These are phyloP conservation scores for Pleurotus salmoneostramineus DNA, from an alignment of 768 basidiomycete species.

Conservation along the genomic window DNA sequence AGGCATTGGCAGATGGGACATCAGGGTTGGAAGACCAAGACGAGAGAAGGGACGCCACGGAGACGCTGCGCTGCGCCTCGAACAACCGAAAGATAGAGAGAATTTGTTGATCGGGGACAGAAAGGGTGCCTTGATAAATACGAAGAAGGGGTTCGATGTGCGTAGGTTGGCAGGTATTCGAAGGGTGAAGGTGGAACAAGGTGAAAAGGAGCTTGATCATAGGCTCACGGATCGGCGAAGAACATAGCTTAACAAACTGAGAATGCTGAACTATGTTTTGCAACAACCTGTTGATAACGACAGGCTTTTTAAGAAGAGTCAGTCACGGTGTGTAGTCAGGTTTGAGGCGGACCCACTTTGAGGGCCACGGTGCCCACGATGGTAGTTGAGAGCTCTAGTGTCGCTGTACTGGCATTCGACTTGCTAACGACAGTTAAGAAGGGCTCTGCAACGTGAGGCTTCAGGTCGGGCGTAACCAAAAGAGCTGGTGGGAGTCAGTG, in stretches of 20 bases:
- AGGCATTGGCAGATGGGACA: slow-evolving; percentile 35
- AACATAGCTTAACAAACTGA: slow-evolving; percentile 46
- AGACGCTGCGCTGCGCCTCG: slow-evolving; percentile 63
- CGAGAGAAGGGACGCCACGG: slow-evolving; percentile 58
- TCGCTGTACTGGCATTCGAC: slow-evolving; percentile 38
- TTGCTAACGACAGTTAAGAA: slow-evolving; percentile 62
- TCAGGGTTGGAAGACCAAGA: slow-evolving; percentile 58
- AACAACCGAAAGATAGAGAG: slow-evolving; percentile 78
- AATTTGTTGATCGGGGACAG: slow-evolving; percentile 57
- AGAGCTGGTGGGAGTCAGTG: slow-evolving; percentile 15
- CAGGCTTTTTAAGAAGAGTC: slow-evolving; percentile 42
- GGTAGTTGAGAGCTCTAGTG: slow-evolving; percentile 39
- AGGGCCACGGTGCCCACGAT: slow-evolving; percentile 41
- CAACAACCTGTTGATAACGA: slow-evolving; percentile 67
- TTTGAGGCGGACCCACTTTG: slow-evolving; percentile 50
- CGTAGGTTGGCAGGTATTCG: slow-evolving; percentile 80
- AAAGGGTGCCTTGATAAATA: slow-evolving; percentile 75
- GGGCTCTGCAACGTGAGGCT: slow-evolving; percentile 66
- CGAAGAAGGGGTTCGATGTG: slow-evolving; percentile 75
- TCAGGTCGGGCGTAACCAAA: slow-evolving; percentile 32
- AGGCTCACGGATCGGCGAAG: slow-evolving; percentile 32
- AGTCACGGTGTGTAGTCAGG: background rate
- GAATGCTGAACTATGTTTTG: slow-evolving; percentile 74
- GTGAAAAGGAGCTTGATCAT: slow-evolving; percentile 54
- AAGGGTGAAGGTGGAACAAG: slow-evolving; percentile 74